These are phyloP conservation scores for Hypoxylon sp. DNA, from an alignment of 2,329 filamentous ascomycete genomes.

Conservation along the genomic window DNA sequence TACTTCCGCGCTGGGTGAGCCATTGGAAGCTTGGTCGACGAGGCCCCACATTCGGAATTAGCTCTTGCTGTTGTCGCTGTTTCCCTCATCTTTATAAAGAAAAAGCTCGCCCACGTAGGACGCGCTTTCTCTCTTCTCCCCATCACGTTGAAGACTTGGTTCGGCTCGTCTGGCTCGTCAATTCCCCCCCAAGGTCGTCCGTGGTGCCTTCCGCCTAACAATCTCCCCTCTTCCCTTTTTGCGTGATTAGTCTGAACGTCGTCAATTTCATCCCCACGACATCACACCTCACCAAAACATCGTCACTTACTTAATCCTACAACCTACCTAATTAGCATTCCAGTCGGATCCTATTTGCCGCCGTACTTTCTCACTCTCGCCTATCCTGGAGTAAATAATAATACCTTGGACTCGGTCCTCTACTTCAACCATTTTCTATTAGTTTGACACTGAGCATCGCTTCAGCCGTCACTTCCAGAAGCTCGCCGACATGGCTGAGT, in stretches of 20 bases:
- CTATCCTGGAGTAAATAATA: constrained; percentile 38
- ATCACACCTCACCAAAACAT: constrained; percentile 42
- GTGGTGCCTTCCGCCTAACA: constrained; percentile 51
- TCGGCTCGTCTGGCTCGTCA: constrained; percentile 48
- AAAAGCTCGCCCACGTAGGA: constrained; percentile 40
- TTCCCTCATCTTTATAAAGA: constrained; percentile 44
- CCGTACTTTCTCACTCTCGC: constrained; percentile 25
- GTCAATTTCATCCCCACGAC: constrained; percentile 39
- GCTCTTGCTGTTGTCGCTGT: constrained; percentile 42
- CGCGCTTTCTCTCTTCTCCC: constrained; percentile 41
- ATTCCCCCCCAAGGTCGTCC: constrained; percentile 49
- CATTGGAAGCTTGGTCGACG: constrained; percentile 42
- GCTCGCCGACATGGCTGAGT: constrained; percentile 68
- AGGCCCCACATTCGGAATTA: constrained; percentile 45
- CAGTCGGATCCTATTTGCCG: constrained; percentile 41
- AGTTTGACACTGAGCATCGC: constrained; percentile 39
- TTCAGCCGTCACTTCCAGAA: constrained; percentile 44
- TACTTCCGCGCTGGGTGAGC: constrained; percentile 36
- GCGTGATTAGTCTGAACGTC: constrained; percentile 43
- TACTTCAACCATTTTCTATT: constrained; percentile 33
- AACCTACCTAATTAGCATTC: constrained; percentile 50
- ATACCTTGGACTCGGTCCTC: constrained; percentile 34
- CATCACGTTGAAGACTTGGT: constrained; percentile 49
- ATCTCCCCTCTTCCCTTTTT: constrained; percentile 48
- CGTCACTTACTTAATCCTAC: constrained; percentile 36